Evolutionary conservation across 495 filamentous ascomycete species (phyloP).

Genomic region (Penicillium waksmanii): DNA sequence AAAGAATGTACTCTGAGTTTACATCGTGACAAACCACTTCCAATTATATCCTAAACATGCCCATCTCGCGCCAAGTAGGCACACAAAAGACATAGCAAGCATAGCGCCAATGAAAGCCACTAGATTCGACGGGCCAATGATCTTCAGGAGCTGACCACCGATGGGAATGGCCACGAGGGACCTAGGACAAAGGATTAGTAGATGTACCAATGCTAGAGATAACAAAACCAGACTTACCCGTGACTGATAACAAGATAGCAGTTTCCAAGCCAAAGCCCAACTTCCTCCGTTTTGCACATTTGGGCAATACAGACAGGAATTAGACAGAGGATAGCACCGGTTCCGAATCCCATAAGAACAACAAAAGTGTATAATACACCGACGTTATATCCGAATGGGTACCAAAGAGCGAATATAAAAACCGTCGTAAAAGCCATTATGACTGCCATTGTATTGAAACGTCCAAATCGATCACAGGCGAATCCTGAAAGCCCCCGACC

Average conservation of each 20-base stretch:
- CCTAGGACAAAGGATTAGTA: background rate
- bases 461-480: background rate
- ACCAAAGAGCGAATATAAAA: slow-evolving; percentile 1
- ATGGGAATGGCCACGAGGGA: background rate
- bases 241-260: background rate
- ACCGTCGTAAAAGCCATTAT: background rate
- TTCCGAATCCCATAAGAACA: slow-evolving; percentile 1
- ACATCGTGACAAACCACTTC: slow-evolving; percentile 1
- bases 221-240: background rate
- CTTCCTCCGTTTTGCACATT: slow-evolving; percentile 4
- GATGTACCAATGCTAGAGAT: background rate
- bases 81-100: background rate
- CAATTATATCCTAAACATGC: background rate
- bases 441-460: background rate
- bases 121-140: slow-evolving; percentile 1
- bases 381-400: background rate
- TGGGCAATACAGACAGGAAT: slow-evolving; percentile 1
- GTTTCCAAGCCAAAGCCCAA: background rate
- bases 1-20: background rate
- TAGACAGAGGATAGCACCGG: background rate
- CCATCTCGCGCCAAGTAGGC: background rate
- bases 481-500: background rate
- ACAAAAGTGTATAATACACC: background rate
- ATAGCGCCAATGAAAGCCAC: slow-evolving; percentile 1
- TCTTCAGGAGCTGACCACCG: slow-evolving; percentile 1